Base-by-base conservation (phyloP, 345 rosid species). In the Brassica incana region DNA sequence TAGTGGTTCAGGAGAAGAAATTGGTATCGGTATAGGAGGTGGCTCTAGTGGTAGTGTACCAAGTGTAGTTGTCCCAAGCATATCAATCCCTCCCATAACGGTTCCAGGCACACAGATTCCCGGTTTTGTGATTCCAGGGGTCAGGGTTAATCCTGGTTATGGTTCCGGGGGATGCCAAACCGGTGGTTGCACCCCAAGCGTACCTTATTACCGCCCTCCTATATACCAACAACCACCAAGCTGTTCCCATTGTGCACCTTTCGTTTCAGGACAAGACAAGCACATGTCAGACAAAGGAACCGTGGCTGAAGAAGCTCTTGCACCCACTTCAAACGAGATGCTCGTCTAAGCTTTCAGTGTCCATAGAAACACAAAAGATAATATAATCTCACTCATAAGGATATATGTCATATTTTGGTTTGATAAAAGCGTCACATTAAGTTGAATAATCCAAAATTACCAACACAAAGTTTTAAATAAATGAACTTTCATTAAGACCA, bases 21-120 rank as follows among this genome's bases (percentile, higher is more conserved):
- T 56, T 43, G 79, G 82, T 56, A 69, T 78, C 3, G 79, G 82
- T 27, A 32, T 78, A 29, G 81, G 77, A 65, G 30, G 20, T 0
- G 83, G 73, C 1, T 29, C 73, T 23, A 60, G 67, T 54, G 79
- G 79, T 65, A 43, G 29, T 64, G 67, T 8, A 29, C 80, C 83
- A 1, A 6, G 59, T 48, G 67, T 76, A 25, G 45, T 66, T 56
- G 64, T 80, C 27, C 83, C 83, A 27, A 73, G 77, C 14, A 10
- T 73, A 71, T 71, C 64, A 54, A 72, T 78, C 77, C 71, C 76
- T 68, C 83, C 68, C 56, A 70, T 70, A 32, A 72, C 25, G 54
- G 71, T 82, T 73, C 83, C 84, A 59, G 77, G 84, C 8, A n/a
- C 84, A 65, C 40, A 27, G 25, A 77, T 81, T 36, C 84, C 84